Conservation (phyloP, 2,329 filamentous ascomycete species). For the Geoglossum cookeanum region DNA sequence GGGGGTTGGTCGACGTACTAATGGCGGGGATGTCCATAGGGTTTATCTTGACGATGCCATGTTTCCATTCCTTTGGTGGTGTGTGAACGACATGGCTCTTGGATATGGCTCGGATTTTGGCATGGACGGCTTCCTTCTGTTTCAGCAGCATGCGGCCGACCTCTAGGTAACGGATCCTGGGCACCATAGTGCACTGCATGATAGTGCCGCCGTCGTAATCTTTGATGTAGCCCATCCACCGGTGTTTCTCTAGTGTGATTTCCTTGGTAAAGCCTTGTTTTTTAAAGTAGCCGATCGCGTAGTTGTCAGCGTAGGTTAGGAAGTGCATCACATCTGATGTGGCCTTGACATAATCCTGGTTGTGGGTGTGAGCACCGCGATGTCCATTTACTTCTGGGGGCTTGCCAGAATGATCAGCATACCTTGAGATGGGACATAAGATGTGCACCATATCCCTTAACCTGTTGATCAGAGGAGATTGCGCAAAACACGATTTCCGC, state of each 20-base stretch:
- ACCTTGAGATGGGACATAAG: conserved; percentile 92
- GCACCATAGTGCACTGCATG: conserved; percentile 98
- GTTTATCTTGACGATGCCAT: conserved; percentile 55
- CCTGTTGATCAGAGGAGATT: conserved; percentile 92
- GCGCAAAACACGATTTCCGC: conserved; percentile 98
- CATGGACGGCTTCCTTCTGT: conserved; percentile 87
- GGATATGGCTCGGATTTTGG: conserved; percentile 83
- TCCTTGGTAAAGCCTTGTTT: conserved; percentile 99
- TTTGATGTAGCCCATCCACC: conserved; percentile 99
- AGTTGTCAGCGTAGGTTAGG: conserved; percentile 95
- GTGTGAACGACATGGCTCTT: conserved; percentile 74
- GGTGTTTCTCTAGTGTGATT: conserved; percentile 71
- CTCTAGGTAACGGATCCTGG: conserved; percentile 85
- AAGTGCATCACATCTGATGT: conserved; percentile 97
- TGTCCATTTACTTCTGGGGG: background rate
- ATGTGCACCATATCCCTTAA: conserved; percentile 95
- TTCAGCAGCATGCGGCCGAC: conserved; percentile 85
- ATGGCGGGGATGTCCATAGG: conserved; percentile 77
- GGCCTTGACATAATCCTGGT: conserved; percentile 75
- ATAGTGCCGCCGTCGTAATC: conserved; percentile 98
- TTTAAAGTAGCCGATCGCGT: conserved; percentile 97
- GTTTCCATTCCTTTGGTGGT: conserved; percentile 73
- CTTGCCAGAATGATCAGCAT: conserved; percentile 2
- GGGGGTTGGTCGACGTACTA: conserved; percentile 22
- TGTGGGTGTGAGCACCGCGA: background rate